phyloP scores from a whole-genome alignment of 805 yeast genomes.

The Tanozyma kutaoensis region DNA sequence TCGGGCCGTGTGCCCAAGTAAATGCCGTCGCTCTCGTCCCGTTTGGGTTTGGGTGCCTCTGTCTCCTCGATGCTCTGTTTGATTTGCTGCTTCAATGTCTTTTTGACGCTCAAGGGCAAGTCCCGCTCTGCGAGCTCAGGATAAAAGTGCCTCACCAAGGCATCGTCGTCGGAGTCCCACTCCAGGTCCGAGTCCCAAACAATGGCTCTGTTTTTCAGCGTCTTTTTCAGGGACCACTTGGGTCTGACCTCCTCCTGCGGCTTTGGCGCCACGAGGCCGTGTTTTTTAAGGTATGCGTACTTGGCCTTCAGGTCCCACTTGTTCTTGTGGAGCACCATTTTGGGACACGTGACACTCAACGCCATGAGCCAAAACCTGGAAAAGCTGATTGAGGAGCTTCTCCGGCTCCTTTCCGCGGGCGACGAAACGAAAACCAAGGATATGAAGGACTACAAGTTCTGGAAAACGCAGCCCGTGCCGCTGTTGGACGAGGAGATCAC shows the following conservation, averaged over 20 bases:
- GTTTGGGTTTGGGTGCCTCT: conserved; percentile 1
- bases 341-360: too few species aligned
- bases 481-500: conserved; percentile 53
- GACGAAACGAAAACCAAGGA: conserved; percentile 37
- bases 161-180: conserved; percentile 29
- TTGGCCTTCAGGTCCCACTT: conserved; percentile 34
- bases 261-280: conserved; percentile 15
- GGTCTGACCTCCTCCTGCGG: conserved; percentile 5
- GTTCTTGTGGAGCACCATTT: conserved; percentile 30
- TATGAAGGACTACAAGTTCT: conserved; percentile 86
- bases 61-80: conserved; percentile 11
- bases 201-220: conserved; percentile 3
- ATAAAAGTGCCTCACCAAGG: conserved; percentile 23
- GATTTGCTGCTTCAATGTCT: conserved; percentile 22
- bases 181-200: conserved; percentile 20
- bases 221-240: conserved; percentile 24
- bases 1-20: conserved; percentile 14
- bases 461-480: conserved; percentile 97
- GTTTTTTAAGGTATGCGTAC: conserved; percentile 23
- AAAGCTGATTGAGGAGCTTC: conserved; percentile 39
- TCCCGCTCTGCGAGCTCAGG: conserved; percentile 23
- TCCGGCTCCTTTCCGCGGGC: conserved; percentile 39
- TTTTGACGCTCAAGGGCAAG: conserved; percentile 19
- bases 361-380: conserved; percentile 1
- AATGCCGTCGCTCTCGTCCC: conserved; percentile 18